A percentile compares a stretch with the other conserved stretches of the same genome.
These are phyloP conservation scores for Russula dissimulans DNA, from an alignment of 768 basidiomycete species.

Conservation along the genomic window DNA sequence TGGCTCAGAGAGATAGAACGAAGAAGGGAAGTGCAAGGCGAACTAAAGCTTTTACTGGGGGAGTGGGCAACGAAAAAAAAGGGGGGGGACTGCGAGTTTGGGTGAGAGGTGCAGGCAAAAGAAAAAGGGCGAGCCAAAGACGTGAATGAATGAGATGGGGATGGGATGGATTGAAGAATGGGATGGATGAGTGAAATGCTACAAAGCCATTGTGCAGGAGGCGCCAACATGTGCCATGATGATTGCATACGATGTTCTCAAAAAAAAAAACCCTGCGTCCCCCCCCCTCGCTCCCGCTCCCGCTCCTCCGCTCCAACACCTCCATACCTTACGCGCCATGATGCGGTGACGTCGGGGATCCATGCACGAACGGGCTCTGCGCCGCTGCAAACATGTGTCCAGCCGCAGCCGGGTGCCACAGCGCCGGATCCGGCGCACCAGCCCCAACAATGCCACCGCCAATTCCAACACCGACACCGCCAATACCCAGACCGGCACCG, in stretches of 20 bases:
- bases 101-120: neutral
- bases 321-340: conserved; percentile 12
- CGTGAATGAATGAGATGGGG: neutral
- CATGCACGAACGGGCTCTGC: conserved; percentile 18
- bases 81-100: neutral
- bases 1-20: neutral
- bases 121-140: neutral
- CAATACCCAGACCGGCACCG: conserved; percentile 8
- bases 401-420: conserved; percentile 13
- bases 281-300: neutral
- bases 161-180: neutral
- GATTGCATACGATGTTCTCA: neutral
- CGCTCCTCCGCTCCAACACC: neutral
- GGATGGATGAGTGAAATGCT: conserved; percentile 1
- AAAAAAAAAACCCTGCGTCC: neutral
- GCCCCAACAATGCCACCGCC: neutral
- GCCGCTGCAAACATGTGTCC: conserved; percentile 17
- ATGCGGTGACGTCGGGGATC: conserved; percentile 20
- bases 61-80: neutral
- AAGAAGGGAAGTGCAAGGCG: neutral
- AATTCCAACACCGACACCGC: conserved; percentile 8
- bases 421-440: conserved; percentile 6
- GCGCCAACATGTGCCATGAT: neutral
- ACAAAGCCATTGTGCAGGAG: conserved; percentile 8
- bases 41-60: neutral